Evolutionary conservation across 805 yeast species (phyloP), one percentile per base, ranked within the genome.

Genomic region (Candida namnaoensis): DNA sequence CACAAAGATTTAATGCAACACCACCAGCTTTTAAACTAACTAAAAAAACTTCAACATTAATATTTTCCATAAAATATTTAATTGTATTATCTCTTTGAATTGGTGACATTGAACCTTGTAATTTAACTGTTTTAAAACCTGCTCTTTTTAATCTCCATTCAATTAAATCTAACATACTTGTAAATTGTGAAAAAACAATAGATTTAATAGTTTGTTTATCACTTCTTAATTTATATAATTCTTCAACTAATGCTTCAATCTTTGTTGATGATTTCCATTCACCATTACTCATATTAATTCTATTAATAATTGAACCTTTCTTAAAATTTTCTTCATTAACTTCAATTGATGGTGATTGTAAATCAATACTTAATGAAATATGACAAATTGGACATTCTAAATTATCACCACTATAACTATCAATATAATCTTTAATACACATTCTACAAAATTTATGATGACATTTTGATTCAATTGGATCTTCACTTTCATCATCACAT

Each of bases 21-120:
- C 99, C 99, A 50, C 99, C 99, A 0, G 99, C 99, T 57, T 93
- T 93, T 53, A 93, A 72, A 32, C 96, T 88, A 8, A 93, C 99
- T 47, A 93, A 64, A 57, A 93, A 93, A 8, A 93, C 95, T 60
- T 93, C 99, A 34, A 91, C 96, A 36, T 75, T 75, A 0, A 96
- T 84, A 46, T 86, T 91, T 39, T 85, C 90, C 96, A 93, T 87
- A 53, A 93, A 93, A 58, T 88, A 79, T 52, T 80, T 75, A 59
- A 93, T 93, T 23, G 95, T 86, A 47, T 82, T 84, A 51, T 90
- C 97, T 58, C 99, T 74, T 58, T 93, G 99, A 14, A 79, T 76
- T 2, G 99, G 99, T 0, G 96, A 80, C 98, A 93, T 93, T 32
- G 90, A 86, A 25, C 99, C 99, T 60, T 88, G 97, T 45, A 93